phyloP scores from a whole-genome alignment of 1,139 yeast genomes.

The Scheffersomyces stambukii region DNA sequence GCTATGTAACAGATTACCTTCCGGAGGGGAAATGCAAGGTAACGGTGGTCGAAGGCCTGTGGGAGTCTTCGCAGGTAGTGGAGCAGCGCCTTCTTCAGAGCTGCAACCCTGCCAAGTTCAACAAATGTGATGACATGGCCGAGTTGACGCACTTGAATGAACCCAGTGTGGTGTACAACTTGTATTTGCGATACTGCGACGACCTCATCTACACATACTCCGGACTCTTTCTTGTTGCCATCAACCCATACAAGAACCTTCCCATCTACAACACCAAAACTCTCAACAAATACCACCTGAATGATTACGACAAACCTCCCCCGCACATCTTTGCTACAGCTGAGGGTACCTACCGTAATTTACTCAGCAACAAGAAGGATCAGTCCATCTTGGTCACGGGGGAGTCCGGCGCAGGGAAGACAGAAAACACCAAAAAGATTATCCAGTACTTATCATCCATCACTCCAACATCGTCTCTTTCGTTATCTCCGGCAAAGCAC shows the following conservation, averaged over 20 bases:
- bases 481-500: slow-evolving; percentile 7
- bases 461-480: slow-evolving; percentile 33
- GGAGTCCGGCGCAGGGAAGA: slow-evolving; percentile 98
- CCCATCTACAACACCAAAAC: slow-evolving; percentile 68
- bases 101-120: slow-evolving; percentile 88
- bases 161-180: slow-evolving; percentile 85
- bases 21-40: slow-evolving; percentile 51
- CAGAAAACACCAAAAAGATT: slow-evolving; percentile 95
- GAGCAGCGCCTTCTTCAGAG: slow-evolving; percentile 51
- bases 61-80: slow-evolving; percentile 30
- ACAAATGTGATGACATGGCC: slow-evolving; percentile 92
- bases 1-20: slow-evolving; percentile 56
- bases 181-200: slow-evolving; percentile 69
- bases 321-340: slow-evolving; percentile 95
- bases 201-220: slow-evolving; percentile 73
- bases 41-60: slow-evolving; percentile 44
- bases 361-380: slow-evolving; percentile 66
- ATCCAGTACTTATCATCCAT: slow-evolving; percentile 88
- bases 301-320: slow-evolving; percentile 44
- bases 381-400: slow-evolving; percentile 96
- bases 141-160: slow-evolving; percentile 91
- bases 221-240: slow-evolving; percentile 91
- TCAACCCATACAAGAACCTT: slow-evolving; percentile 81
- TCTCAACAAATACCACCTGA: slow-evolving; percentile 47
- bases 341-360: slow-evolving; percentile 78